These are phyloP conservation scores for Colletotrichum kahawae DNA, from an alignment of 2,329 filamentous ascomycete genomes.

Conservation along the genomic window DNA sequence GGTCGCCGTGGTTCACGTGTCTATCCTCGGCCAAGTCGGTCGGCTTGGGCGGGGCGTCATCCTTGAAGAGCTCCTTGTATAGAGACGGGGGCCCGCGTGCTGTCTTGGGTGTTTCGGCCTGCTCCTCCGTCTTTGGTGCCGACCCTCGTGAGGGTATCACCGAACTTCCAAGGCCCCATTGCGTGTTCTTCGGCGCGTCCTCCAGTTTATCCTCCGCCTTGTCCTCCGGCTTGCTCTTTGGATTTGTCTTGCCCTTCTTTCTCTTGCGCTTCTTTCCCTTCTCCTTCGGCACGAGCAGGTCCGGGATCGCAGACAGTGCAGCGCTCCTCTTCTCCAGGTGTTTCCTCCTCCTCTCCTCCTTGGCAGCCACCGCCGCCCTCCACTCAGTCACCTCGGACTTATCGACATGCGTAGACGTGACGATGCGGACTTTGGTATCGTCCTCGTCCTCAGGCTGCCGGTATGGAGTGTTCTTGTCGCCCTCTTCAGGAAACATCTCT, in stretches of 20 bases:
- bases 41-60: neutral
- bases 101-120: neutral
- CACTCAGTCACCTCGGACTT: conserved; percentile 5
- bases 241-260: neutral
- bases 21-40: neutral
- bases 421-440: conserved; percentile 4
- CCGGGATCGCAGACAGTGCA: neutral
- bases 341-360: neutral
- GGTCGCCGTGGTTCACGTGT: conserved; percentile 9
- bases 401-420: conserved; percentile 4
- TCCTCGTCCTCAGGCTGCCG: neutral
- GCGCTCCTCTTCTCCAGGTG: neutral
- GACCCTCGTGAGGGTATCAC: neutral
- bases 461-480: neutral
- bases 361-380: neutral
- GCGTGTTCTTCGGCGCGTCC: neutral
- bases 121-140: neutral
- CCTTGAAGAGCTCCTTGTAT: conserved; percentile 14
- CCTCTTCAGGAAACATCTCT: conserved; percentile 13
- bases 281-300: neutral
- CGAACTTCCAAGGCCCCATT: neutral
- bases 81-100: neutral
- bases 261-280: neutral
- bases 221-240: neutral
- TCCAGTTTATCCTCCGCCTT: neutral